Evolutionary conservation across 495 filamentous ascomycete genomes (phyloP).

Genomic region (Penicillium longicatenatum): DNA sequence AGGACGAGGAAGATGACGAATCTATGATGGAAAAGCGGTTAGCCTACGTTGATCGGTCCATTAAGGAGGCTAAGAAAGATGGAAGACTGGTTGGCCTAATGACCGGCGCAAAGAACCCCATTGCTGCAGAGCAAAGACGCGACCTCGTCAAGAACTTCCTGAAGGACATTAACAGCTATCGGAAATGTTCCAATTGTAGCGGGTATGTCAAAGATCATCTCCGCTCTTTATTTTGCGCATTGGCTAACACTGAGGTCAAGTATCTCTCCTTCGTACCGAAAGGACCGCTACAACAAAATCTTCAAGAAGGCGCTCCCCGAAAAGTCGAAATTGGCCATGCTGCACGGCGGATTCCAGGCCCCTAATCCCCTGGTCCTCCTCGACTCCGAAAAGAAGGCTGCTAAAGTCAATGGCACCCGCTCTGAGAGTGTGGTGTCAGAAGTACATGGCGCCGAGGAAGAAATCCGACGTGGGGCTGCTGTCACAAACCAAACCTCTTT

Average conservation of each 20-base stretch:
- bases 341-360: conserved; percentile 65
- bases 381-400: conserved; percentile 40
- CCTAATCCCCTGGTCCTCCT: conserved; percentile 60
- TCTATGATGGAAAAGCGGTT: conserved; percentile 66
- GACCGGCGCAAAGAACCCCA: conserved; percentile 73
- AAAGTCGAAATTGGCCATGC: conserved; percentile 75
- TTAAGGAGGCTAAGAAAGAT: conserved; percentile 54
- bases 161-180: conserved; percentile 60
- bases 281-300: conserved; percentile 87
- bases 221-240: conserved; percentile 6
- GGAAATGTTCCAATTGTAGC: conserved; percentile 73
- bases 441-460: conserved; percentile 64
- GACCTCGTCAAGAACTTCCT: conserved; percentile 79
- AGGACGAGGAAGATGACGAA: conserved; percentile 59
- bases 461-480: conserved; percentile 57
- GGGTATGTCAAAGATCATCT: conserved; percentile 47
- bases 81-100: conserved; percentile 51
- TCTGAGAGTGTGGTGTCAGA: conserved; percentile 34
- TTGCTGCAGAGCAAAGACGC: conserved; percentile 73
- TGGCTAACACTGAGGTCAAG: conserved; percentile 36
- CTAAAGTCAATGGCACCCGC: conserved; percentile 34
- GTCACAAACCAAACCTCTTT: conserved; percentile 35
- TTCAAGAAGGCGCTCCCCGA: conserved; percentile 76
- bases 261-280: conserved; percentile 76
- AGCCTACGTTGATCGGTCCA: conserved; percentile 66